Conservation (phyloP, 257 asterid genomes). For the Lycium ferocissimum region DNA sequence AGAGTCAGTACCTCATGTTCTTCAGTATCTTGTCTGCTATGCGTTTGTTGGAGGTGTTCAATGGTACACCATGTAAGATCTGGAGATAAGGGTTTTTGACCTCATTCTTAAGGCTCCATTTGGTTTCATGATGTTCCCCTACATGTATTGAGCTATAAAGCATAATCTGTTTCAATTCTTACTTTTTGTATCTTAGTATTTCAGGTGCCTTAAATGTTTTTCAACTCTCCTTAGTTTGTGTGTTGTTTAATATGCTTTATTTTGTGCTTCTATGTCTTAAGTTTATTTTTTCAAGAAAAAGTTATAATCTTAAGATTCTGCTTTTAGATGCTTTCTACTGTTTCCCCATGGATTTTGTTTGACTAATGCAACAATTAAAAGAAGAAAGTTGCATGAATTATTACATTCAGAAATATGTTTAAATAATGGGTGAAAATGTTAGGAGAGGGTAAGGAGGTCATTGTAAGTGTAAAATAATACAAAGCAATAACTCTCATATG, state of each 20-base stretch:
- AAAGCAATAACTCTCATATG: not conserved
- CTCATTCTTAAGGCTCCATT: not conserved
- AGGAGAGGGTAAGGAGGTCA: not conserved
- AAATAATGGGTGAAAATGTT: not conserved
- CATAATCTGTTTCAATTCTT: not conserved
- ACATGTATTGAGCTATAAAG: conserved; percentile 9
- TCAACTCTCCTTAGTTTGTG: not conserved
- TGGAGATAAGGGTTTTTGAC: not conserved
- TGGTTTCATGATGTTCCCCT: not conserved
- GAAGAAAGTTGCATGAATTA: conserved; percentile 7
- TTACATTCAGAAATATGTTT: not conserved
- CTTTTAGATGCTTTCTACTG: conserved; percentile 19
- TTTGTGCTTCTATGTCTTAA: conserved; percentile 15
- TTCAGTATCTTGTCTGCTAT: not conserved
- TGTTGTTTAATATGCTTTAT: not conserved
- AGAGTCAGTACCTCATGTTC: not conserved
- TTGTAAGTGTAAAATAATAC: conserved; percentile 8
- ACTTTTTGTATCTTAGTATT: conserved; percentile 3
- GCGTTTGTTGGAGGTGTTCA: not conserved
- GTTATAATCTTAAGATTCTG: not conserved
- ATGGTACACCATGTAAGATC: not conserved
- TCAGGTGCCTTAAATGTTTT: not conserved
- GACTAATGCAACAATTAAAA: not conserved
- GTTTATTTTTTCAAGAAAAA: not conserved
- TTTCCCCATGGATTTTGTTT: not conserved